These are phyloP conservation scores for Alliaria petiolata DNA, from an alignment of 345 rosid species.

Conservation along the genomic window DNA sequence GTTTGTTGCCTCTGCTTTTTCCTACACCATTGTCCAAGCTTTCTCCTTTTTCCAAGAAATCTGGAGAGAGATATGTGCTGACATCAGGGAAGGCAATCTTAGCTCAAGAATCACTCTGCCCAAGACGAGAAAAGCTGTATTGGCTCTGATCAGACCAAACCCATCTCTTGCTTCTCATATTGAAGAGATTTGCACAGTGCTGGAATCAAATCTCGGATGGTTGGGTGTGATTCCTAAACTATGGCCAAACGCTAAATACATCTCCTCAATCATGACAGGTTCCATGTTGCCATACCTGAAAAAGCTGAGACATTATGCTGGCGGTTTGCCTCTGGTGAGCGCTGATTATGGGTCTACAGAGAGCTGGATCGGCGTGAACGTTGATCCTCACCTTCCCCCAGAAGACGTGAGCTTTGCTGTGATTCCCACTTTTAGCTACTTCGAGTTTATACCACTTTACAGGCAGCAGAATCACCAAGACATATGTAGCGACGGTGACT, in stretches of 20 bases:
- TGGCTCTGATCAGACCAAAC: conserved; percentile 51
- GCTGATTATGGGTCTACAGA: conserved; percentile 95
- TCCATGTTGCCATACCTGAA: conserved; percentile 77
- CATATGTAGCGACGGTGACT: conserved; percentile 38
- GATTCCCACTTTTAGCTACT: conserved; percentile 82
- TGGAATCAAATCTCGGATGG: conserved; percentile 48
- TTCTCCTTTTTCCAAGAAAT: conserved; percentile 62
- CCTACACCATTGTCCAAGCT: conserved; percentile 82
- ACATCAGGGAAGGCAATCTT: conserved; percentile 55
- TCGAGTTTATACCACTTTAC: conserved; percentile 82
- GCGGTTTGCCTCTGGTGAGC: conserved; percentile 67
- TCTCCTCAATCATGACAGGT: conserved; percentile 95
- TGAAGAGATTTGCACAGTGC: conserved; percentile 44
- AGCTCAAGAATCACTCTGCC: conserved; percentile 51
- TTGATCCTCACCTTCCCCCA: conserved; percentile 67
- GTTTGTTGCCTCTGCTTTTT: conserved; percentile 81
- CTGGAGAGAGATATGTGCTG: conserved; percentile 70
- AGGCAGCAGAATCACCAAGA: conserved; percentile 40
- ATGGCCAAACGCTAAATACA: conserved; percentile 89
- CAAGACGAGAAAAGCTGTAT: conserved; percentile 54
- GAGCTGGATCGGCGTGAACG: conserved; percentile 94
- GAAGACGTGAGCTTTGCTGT: conserved; percentile 78
- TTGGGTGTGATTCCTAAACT: conserved; percentile 50
- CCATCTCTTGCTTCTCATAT: conserved; percentile 51
- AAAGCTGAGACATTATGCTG: conserved; percentile 69